Percentiles rank a stretch among this genome's conserved stretches.
These are phyloP conservation scores for Lepraria neglecta DNA, from an alignment of 495 filamentous ascomycete species.

Conservation along the genomic window DNA sequence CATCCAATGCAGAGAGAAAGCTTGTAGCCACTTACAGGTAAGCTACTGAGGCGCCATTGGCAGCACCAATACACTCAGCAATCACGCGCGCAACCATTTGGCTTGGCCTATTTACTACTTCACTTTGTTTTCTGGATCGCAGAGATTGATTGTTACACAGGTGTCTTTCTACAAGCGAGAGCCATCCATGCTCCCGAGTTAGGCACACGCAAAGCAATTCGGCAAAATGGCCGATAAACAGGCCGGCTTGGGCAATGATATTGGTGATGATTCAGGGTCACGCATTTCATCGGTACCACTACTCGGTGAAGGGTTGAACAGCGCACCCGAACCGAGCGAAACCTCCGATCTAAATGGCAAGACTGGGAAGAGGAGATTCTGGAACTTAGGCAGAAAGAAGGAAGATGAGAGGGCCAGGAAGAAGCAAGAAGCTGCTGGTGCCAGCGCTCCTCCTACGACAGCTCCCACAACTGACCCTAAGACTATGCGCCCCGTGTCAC, in stretches of 20 bases:
- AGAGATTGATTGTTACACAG: slow-evolving; percentile 3
- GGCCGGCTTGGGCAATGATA: slow-evolving; percentile 18
- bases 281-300: slow-evolving; percentile 24
- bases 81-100: neutral
- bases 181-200: slow-evolving; percentile 11
- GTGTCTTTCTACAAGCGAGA: neutral
- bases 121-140: neutral
- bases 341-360: slow-evolving; percentile 27
- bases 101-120: neutral
- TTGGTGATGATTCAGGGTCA: slow-evolving; percentile 21
- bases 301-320: slow-evolving; percentile 33
- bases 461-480: slow-evolving; percentile 22
- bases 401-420: slow-evolving; percentile 42
- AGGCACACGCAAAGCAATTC: slow-evolving; percentile 10
- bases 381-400: slow-evolving; percentile 64
- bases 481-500: slow-evolving; percentile 25
- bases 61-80: slow-evolving; percentile 4
- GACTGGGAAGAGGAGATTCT: slow-evolving; percentile 41
- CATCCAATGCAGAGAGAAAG: slow-evolving; percentile 3
- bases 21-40: slow-evolving; percentile 1
- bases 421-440: slow-evolving; percentile 32
- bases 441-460: slow-evolving; percentile 27
- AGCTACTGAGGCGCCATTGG: slow-evolving; percentile 6
- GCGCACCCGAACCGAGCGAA: slow-evolving; percentile 26
- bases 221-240: slow-evolving; percentile 18